Evolutionary conservation across 805 yeast genomes (phyloP), one percentile per base, ranked within the genome.

Genomic region (Cephaloascus albidus): DNA sequence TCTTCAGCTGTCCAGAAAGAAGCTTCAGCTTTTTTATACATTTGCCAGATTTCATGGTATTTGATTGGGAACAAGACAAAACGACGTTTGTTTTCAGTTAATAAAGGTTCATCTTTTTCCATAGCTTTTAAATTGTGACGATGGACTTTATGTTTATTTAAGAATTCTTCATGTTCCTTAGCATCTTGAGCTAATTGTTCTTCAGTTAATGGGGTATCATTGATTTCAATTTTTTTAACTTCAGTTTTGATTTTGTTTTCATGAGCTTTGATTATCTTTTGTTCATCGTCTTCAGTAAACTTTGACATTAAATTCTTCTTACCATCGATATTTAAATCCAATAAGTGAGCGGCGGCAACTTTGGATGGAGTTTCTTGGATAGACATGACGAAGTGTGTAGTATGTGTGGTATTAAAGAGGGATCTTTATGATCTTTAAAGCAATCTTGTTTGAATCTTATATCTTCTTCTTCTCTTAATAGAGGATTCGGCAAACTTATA

Each of bases 1-100:
- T 93, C 98, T 71, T 90, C 98, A 36, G 97, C 97, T 33, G 97
- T 93, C 98, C 98, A 90, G 76, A 90, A 90, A 4, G 97, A 90
- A 14, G 98, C 98, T 73, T 93, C 98, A 38, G 97, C 97, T 68
- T 90, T 87, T 74, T 90, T 90, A 69, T 90, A 90, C 74, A 94
- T 89, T 65, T 90, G 96, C 97, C 97, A 90, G 61, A 90, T 85
- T 68, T 90, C 97, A 60, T 89, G 90, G 70, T 88, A 93, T 67
- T 85, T 84, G 68, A 90, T 87, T 50, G 98, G 98, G 78, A 89
- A 89, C 44, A 90, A 69, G 38, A 93, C 97, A 55, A 86, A 88
- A 59, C 98, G 81, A 56, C 78, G 77, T 51, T 76, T 78, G 76
- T 90, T 93, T 65, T 87, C 96, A 38, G 60, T 55, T 54, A 90